phyloP scores from a whole-genome alignment of 2,329 filamentous ascomycete species.

The Diaporthe amygdali region DNA sequence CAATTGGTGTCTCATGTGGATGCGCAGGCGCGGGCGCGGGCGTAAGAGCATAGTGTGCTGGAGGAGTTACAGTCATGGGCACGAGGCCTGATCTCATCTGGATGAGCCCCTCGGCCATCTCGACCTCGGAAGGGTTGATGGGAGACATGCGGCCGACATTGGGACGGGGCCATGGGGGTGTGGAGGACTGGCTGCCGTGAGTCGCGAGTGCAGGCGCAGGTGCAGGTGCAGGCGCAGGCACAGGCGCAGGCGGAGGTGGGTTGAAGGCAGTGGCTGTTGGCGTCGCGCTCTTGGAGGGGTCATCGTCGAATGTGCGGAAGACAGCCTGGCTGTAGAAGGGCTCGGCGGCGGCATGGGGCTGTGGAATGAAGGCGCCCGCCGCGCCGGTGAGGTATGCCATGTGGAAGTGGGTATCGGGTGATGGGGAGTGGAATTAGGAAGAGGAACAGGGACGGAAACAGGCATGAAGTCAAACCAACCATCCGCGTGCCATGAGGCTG shows the following conservation, averaged over 20 bases:
- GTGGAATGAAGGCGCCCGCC: conserved; percentile 11
- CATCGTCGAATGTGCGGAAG: conserved; percentile 20
- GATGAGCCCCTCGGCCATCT: conserved; percentile 22
- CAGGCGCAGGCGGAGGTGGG: neutral
- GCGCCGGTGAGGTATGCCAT: conserved; percentile 23
- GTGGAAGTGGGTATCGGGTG: conserved; percentile 7
- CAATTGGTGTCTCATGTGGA: neutral
- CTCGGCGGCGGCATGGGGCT: conserved; percentile 4
- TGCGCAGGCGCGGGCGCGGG: neutral
- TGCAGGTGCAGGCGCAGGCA: neutral
- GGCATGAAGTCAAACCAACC: conserved; percentile 5
- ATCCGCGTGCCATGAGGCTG: neutral
- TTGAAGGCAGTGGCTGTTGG: neutral
- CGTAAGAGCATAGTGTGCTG: conserved; percentile 4
- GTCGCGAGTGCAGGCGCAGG: neutral
- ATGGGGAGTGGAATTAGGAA: neutral
- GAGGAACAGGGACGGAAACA: neutral
- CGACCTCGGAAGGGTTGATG: conserved; percentile 15
- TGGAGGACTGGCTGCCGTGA: neutral
- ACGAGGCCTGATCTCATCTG: conserved; percentile 23
- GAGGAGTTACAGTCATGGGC: conserved; percentile 20
- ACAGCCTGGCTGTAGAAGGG: conserved; percentile 19
- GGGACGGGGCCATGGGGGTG: neutral
- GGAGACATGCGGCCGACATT: neutral
- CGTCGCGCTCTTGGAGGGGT: conserved; percentile 7